Conservation (phyloP, 2,329 filamentous ascomycete genomes). For the Alternaria consortialis region DNA sequence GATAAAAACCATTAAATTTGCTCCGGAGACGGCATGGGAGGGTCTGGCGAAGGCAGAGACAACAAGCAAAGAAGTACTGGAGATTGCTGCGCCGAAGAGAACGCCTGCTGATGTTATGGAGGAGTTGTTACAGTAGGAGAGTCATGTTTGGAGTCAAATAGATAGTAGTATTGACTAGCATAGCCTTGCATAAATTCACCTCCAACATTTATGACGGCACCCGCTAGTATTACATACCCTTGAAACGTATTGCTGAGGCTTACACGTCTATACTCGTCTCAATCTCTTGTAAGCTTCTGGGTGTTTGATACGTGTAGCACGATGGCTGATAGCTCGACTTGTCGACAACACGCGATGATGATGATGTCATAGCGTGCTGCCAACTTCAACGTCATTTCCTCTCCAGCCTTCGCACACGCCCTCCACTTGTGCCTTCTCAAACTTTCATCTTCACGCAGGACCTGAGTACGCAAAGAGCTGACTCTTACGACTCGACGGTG, state of each 20-base stretch:
- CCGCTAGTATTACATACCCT: not conserved
- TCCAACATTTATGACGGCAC: not conserved
- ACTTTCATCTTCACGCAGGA: not conserved
- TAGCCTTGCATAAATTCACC: no score
- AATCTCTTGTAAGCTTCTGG: not conserved
- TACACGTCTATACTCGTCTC: not conserved
- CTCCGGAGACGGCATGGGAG: slow-evolving; percentile 14
- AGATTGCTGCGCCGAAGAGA: slow-evolving; percentile 18
- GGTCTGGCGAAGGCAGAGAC: slow-evolving; percentile 18
- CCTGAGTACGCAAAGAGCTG: no score
- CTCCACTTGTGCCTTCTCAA: not conserved
- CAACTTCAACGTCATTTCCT: not conserved
- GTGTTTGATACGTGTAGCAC: not conserved
- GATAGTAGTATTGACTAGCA: not conserved
- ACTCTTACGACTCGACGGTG: not conserved
- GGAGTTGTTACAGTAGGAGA: not conserved
- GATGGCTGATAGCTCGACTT: not conserved
- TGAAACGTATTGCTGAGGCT: not conserved
- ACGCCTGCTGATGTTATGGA: not conserved
- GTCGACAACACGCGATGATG: not conserved
- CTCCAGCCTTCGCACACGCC: not conserved
- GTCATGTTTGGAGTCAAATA: not conserved
- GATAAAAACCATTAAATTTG: slow-evolving; percentile 20
- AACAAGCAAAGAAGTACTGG: slow-evolving; percentile 28
- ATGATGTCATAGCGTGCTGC: not conserved